Evolutionary conservation across 371 early-diverging fungal species (phyloP).

Genomic region (Mucor circinelloides): DNA sequence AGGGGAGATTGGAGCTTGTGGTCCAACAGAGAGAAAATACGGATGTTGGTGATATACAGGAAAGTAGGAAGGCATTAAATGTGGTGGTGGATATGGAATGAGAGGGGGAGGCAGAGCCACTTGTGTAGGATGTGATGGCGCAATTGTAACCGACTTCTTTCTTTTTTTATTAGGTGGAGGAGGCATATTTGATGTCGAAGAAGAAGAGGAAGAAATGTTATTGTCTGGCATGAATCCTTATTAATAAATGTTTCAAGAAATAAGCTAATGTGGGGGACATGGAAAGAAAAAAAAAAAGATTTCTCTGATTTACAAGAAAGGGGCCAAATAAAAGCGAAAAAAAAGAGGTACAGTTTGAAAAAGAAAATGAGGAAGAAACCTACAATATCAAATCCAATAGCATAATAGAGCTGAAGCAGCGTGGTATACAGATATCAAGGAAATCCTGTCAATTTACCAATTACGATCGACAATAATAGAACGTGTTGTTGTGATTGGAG

Average conservation of each 20-base stretch:
- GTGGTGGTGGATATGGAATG: conserved; percentile 16
- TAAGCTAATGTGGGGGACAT: neutral
- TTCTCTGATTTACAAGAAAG: neutral
- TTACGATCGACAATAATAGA: conserved; percentile 1
- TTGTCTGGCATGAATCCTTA: neutral
- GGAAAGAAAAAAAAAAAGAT: neutral
- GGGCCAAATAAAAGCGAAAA: conserved; percentile 4
- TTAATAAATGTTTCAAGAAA: neutral
- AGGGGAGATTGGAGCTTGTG: conserved; percentile 22
- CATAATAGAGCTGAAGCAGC: conserved; percentile 7
- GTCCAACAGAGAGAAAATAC: conserved; percentile 18
- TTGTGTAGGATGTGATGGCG: neutral
- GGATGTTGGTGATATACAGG: conserved; percentile 26
- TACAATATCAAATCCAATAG: conserved; percentile 9
- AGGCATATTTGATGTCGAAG: neutral
- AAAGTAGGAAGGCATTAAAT: conserved; percentile 18
- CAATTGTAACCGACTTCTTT: neutral
- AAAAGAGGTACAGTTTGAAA: neutral
- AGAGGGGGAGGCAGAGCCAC: conserved; percentile 21
- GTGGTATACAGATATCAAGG: conserved; percentile 1
- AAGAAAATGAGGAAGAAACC: conserved; percentile 9
- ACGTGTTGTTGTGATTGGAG: conserved; percentile 24
- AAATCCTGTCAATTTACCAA: conserved; percentile 12
- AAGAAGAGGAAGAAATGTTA: neutral
- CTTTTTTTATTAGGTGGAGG: conserved; percentile 3